Percentiles rank a stretch among this genome's conserved stretches.
phyloP scores from a whole-genome alignment of 108 stramenopile genomes.

The Pseudonitzschia multiseries region DNA sequence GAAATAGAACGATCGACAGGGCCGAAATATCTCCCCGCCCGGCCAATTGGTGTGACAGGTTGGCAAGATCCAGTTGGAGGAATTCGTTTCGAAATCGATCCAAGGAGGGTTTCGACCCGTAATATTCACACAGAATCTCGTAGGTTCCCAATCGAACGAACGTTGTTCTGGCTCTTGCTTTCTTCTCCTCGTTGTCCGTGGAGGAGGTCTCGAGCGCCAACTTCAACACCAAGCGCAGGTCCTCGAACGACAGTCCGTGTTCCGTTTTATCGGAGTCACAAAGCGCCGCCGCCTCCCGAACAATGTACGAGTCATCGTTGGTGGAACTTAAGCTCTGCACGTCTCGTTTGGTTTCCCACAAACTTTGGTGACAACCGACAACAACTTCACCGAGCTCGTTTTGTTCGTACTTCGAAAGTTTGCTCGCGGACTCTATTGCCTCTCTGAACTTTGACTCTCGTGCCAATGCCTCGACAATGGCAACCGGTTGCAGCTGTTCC shows the following conservation, averaged over 20 bases:
- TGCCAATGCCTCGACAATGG: slow-evolving; percentile 32
- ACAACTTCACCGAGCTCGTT: slow-evolving; percentile 41
- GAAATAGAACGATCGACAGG: slow-evolving; percentile 52
- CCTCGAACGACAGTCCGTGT: slow-evolving; percentile 18
- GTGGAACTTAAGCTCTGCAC: slow-evolving; percentile 74
- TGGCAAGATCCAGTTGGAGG: slow-evolving; percentile 22
- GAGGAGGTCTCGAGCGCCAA: slow-evolving; percentile 18
- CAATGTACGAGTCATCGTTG: slow-evolving; percentile 80
- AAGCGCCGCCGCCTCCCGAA: slow-evolving; percentile 32
- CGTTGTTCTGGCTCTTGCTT: slow-evolving; percentile 10
- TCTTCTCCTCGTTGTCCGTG: slow-evolving; percentile 1
- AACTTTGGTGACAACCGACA: slow-evolving; percentile 85
- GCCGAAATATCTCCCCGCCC: slow-evolving; percentile 50
- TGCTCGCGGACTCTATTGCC: slow-evolving; percentile 25
- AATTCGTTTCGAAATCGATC: slow-evolving; percentile 50
- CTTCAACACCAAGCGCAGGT: slow-evolving; percentile 29
- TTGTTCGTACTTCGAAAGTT: slow-evolving; percentile 31
- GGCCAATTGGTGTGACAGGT: slow-evolving; percentile 49
- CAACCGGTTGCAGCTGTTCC: slow-evolving; percentile 31
- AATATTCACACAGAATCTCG: slow-evolving; percentile 42
- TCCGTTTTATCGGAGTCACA: background rate
- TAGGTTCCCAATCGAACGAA: slow-evolving; percentile 54
- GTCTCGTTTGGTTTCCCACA: slow-evolving; percentile 62
- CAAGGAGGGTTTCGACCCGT: slow-evolving; percentile 18
- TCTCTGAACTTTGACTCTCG: slow-evolving; percentile 18